Conservation (phyloP, 352 stramenopile genomes). For the Phytopythium ostracodes region DNA sequence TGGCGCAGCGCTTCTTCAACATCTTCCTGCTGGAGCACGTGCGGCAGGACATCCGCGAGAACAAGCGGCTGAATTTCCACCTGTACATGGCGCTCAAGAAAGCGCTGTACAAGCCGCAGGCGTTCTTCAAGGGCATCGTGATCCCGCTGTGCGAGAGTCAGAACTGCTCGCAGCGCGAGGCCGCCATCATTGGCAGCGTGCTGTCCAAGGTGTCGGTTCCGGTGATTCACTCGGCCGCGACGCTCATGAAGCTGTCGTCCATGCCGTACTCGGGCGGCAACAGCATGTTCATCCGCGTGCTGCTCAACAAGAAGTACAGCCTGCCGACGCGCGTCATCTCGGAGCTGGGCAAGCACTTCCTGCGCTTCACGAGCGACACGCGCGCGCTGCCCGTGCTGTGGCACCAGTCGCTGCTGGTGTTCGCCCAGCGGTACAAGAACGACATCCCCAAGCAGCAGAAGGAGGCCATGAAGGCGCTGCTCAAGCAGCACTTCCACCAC, state of each 20-base stretch:
- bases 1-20: conserved; percentile 99
- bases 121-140: conserved; percentile 99
- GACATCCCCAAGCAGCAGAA: conserved; percentile 94
- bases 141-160: conserved; percentile 94
- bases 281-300: conserved; percentile 97
- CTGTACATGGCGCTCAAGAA: conserved; percentile 99
- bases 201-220: conserved; percentile 98
- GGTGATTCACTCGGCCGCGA: conserved; percentile 98
- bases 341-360: conserved; percentile 96
- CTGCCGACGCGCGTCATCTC: conserved; percentile 96
- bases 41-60: conserved; percentile 95
- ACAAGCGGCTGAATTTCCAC: conserved; percentile 99
- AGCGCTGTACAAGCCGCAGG: conserved; percentile 98
- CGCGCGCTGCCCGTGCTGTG: conserved; percentile 96
- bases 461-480: conserved; percentile 92
- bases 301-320: conserved; percentile 99
- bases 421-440: conserved; percentile 98
- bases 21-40: conserved; percentile 96
- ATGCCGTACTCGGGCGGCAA: conserved; percentile 97
- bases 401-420: conserved; percentile 98
- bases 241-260: conserved; percentile 97
- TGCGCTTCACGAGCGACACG: conserved; percentile 87
- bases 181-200: conserved; percentile 96
- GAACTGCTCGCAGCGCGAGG: conserved; percentile 97
- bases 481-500: conserved; percentile 91